A percentile compares a stretch with the other conserved stretches of the same genome.
phyloP scores from a whole-genome alignment of 1,139 yeast genomes.

The Kazachstania sp. region DNA sequence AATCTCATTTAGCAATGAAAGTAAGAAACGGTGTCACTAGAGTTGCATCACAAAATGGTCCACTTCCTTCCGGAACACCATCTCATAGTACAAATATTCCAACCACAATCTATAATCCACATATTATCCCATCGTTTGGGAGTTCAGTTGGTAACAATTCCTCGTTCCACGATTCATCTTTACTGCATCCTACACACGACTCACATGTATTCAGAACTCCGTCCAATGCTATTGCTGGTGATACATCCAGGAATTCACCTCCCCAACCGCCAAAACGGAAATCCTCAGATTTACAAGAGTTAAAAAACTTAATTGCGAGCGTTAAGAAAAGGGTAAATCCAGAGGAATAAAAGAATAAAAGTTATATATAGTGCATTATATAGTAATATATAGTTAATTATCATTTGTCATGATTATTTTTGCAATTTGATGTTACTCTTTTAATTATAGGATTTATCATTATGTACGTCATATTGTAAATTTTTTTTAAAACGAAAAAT shows the following conservation, averaged over 20 bases:
- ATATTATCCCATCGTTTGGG: constrained; percentile 6
- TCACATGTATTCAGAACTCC: constrained; percentile 19
- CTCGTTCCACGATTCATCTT: constrained; percentile 1
- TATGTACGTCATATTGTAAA: too few species aligned
- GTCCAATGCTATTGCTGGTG: constrained; percentile 8
- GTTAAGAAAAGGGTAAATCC: constrained; percentile 21
- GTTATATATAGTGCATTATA: neutral
- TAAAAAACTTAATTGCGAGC: constrained; percentile 24
- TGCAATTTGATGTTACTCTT: too few species aligned
- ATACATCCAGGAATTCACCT: constrained; percentile 1
- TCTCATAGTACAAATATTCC: constrained; percentile 22
- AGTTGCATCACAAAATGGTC: constrained; percentile 10
- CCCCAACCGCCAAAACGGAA: constrained; percentile 3
- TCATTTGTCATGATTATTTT: neutral
- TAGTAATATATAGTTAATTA: neutral
- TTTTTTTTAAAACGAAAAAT: too few species aligned
- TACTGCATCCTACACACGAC: constrained; percentile 1
- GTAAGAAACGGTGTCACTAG: constrained; percentile 7
- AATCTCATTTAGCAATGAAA: constrained; percentile 26
- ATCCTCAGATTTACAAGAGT: constrained; percentile 17
- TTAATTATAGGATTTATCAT: too few species aligned
- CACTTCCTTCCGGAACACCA: constrained; percentile 20
- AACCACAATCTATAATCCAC: constrained; percentile 5
- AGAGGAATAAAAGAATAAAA: neutral
- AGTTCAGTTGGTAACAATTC: constrained; percentile 2